A percentile compares a stretch with the other conserved stretches of the same genome.
Conservation (phyloP, 2,329 filamentous ascomycete genomes). For the Nigrograna mackinnonii region DNA sequence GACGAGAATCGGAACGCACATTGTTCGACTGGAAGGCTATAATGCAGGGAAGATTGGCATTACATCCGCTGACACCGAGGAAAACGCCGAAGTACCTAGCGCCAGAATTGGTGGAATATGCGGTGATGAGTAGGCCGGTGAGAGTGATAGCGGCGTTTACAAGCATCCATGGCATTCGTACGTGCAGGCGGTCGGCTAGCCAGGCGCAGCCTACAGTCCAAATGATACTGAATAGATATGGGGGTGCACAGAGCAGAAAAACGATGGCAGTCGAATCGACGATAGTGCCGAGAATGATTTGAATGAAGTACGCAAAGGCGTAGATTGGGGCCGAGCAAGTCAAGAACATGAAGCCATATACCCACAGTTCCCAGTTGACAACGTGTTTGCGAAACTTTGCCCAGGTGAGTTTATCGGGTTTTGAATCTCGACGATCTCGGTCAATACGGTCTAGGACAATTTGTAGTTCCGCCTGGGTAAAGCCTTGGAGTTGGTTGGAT, state of each 20-base stretch:
- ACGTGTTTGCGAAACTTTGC: conserved; percentile 15
- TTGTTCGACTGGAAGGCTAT: conserved; percentile 38
- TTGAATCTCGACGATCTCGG: conserved; percentile 20
- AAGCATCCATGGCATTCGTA: conserved; percentile 33
- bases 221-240: conserved; percentile 37
- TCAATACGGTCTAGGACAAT: conserved; percentile 27
- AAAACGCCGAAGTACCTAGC: conserved; percentile 39
- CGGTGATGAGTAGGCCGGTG: conserved; percentile 18
- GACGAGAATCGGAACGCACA: conserved; percentile 31
- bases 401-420: conserved; percentile 21
- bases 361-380: conserved; percentile 21
- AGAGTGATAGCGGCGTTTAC: conserved; percentile 18
- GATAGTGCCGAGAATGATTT: conserved; percentile 25
- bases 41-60: conserved; percentile 32
- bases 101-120: conserved; percentile 21
- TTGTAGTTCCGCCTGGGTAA: conserved; percentile 29
- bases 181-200: conserved; percentile 32
- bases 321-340: conserved; percentile 22
- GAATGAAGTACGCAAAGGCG: conserved; percentile 26
- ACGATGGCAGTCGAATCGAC: conserved; percentile 25
- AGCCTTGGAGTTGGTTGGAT: conserved; percentile 17
- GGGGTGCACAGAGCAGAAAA: conserved; percentile 42
- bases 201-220: conserved; percentile 36
- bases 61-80: conserved; percentile 32
- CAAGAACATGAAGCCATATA: conserved; percentile 25